Base-by-base conservation (phyloP, 129 eudicot species). In the Saussurea involucrata region DNA sequence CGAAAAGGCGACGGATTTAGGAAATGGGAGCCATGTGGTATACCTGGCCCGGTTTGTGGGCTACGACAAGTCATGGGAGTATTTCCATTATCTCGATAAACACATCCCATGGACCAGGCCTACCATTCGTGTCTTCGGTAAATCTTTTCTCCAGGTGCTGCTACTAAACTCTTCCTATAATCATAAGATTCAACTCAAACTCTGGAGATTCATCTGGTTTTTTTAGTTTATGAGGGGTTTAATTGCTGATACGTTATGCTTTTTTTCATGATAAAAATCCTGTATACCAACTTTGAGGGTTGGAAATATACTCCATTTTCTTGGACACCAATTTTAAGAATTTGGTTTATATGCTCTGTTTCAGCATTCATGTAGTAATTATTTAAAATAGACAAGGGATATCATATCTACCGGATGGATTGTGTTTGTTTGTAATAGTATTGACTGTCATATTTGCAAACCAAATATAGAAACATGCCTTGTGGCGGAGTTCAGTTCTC, bases 101-200 rank as follows among this genome's bases (percentile, higher is more conserved):
- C 78, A 91, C 81, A 91, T 95, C 44, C 97, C 98, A 1, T 95
- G 98, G 97, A 91, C 88, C 76, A 84, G 97, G 31, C 98, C 98
- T 68, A 95, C 94, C 40, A 79, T 95, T 81, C 90, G 85, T 27
- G 97, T 95, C 75, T 95, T 89, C 42, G 97, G 92, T 29, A 87
- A 90, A 13, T 75, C 90, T 31, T 71, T 74, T 71, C 20, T 89
- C 73, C 97, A 94, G 97, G 96, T 90, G 9, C 44, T 36, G 1
- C 44, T 33, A 27, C 29, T 27, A 27, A 0, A 0, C 8, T 33
- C 37, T 9, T 33, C 37, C 37, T 33, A 33, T 33, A 27, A 27
- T 33, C 37, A 5, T 10, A 36, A 36, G 9, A 10, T 7, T 36
- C 9, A 7, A 36, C 2, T 32, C 5, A 0, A 32, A 32, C 5